Conservation (phyloP, 1,139 yeast genomes). For the Hemisphaericaspora xylofermentans region DNA sequence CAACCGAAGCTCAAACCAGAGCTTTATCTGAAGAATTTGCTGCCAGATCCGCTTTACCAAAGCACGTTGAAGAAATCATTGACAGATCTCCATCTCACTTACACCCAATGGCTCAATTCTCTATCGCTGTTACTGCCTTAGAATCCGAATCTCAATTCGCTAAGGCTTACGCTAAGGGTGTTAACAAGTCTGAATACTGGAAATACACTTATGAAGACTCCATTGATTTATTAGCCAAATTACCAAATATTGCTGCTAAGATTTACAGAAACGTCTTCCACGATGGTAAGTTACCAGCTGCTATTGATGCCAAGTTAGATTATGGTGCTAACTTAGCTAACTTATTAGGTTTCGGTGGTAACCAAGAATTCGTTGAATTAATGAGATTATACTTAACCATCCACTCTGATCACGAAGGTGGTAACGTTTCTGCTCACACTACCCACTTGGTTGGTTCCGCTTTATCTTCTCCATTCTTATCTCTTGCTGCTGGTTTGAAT, state of each 20-base stretch:
- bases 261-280: conserved; percentile 89
- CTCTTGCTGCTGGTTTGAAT: conserved; percentile 91
- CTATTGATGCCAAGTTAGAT: conserved; percentile 71
- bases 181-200: conserved; percentile 88
- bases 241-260: conserved; percentile 91
- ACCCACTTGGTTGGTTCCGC: conserved; percentile 97
- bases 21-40: conserved; percentile 82
- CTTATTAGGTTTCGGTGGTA: conserved; percentile 78
- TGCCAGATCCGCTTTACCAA: conserved; percentile 80
- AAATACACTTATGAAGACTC: conserved; percentile 89
- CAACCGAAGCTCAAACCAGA: conserved; percentile 72
- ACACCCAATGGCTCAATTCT: conserved; percentile 98
- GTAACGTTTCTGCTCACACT: conserved; percentile 96
- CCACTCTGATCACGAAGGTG: conserved; percentile 99
- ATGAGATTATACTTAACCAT: conserved; percentile 91
- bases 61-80: conserved; percentile 77
- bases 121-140: conserved; percentile 88
- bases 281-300: conserved; percentile 74
- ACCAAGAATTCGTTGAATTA: conserved; percentile 81
- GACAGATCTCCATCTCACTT: conserved; percentile 81
- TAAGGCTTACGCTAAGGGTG: conserved; percentile 87
- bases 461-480: conserved; percentile 86
- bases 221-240: conserved; percentile 83
- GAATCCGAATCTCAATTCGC: conserved; percentile 91
- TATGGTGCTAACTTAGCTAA: conserved; percentile 89